Conservation (phyloP, 2,329 filamentous ascomycete species). For the Aspergillus fumigatus region DNA sequence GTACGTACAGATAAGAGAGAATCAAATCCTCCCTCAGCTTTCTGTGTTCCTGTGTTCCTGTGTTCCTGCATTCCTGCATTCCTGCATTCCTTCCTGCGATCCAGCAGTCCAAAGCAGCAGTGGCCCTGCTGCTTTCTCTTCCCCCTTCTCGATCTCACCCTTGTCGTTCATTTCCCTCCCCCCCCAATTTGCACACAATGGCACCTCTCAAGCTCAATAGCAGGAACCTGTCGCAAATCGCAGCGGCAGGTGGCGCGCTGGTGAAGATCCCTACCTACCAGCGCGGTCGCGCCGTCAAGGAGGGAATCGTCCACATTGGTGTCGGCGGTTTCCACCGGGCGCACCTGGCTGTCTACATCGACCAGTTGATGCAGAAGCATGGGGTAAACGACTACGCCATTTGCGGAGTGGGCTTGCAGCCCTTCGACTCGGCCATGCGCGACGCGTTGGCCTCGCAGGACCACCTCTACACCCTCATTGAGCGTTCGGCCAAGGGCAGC, state of each 20-base stretch:
- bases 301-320: constrained; percentile 53
- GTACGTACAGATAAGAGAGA: too few species aligned
- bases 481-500: constrained; percentile 51
- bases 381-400: constrained; percentile 47
- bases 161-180: not conserved
- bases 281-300: constrained; percentile 44
- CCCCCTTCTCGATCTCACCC: too few species aligned
- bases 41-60: too few species aligned
- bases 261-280: constrained; percentile 43
- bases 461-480: constrained; percentile 51
- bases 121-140: too few species aligned
- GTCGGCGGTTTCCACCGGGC: constrained; percentile 54
- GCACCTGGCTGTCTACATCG: constrained; percentile 50
- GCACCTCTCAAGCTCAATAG: constrained; percentile 37
- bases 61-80: too few species aligned
- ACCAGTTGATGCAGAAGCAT: constrained; percentile 47
- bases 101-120: too few species aligned
- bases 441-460: constrained; percentile 48
- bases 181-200: constrained; percentile 17
- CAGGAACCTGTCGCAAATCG: constrained; percentile 37
- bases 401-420: constrained; percentile 50
- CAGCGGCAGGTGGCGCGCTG: constrained; percentile 19
- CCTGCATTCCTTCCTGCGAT: too few species aligned
- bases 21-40: too few species aligned
- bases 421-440: constrained; percentile 50